These are phyloP conservation scores for Apodospora peruviana DNA, from an alignment of 495 filamentous ascomycete species.

Conservation along the genomic window DNA sequence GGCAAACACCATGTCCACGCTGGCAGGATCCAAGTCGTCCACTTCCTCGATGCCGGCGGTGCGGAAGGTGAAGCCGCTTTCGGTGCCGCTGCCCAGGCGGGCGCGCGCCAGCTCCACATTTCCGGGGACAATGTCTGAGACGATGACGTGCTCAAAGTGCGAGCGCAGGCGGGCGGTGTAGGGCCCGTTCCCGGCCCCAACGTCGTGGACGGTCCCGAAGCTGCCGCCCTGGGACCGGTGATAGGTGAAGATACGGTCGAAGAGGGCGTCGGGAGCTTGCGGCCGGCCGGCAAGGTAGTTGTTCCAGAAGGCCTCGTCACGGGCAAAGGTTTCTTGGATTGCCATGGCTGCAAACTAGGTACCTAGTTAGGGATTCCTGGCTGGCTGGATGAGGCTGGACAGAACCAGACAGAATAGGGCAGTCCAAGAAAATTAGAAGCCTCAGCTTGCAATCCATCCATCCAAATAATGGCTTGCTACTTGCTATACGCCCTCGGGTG, in stretches of 20 bases:
- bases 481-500: no score
- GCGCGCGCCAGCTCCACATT: background rate
- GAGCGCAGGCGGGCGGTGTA: background rate
- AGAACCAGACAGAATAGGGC: no score
- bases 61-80: background rate
- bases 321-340: conserved; percentile 5
- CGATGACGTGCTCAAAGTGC: conserved; percentile 1
- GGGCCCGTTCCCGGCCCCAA: conserved; percentile 1
- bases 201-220: conserved; percentile 1
- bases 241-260: conserved; percentile 1
- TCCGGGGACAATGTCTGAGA: background rate
- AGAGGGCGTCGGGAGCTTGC: background rate
- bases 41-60: background rate
- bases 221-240: background rate
- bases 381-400: no score
- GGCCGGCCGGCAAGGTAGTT: conserved; percentile 2
- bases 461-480: no score
- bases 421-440: no score
- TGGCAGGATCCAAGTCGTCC: background rate
- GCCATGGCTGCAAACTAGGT: no score
- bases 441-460: no score
- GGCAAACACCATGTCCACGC: conserved; percentile 1
- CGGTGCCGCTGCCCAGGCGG: background rate
- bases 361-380: no score
- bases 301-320: background rate